Evolutionary conservation across 2,329 filamentous ascomycete species (phyloP), one percentile per base, ranked within the genome.

Genomic region (Fusarium robinianum): DNA sequence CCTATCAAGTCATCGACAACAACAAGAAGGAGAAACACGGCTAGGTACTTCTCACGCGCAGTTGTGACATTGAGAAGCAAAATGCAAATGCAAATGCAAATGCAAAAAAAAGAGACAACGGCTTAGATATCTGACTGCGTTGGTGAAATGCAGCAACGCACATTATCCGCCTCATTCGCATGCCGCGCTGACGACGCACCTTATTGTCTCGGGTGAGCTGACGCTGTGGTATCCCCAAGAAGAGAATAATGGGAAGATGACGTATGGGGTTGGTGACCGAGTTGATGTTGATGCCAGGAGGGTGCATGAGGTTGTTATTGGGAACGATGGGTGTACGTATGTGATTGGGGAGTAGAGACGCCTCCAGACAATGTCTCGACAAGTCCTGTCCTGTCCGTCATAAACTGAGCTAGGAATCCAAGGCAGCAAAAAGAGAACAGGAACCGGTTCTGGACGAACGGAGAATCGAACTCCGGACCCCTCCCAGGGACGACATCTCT

Each of bases 101-200:
- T n/a, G n/a, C n/a, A n/a, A n/a, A n/a, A n/a, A n/a, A n/a, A n/a
- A n/a, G n/a, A n/a, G n/a, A n/a, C n/a, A n/a, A n/a, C n/a, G n/a
- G n/a, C n/a, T n/a, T n/a, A n/a, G n/a, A n/a, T n/a, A n/a, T n/a
- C n/a, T n/a, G n/a, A n/a, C n/a, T n/a, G n/a, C n/a, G n/a, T n/a
- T n/a, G n/a, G n/a, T 40, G 17, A 30, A 25, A 25, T 44, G 21
- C 63, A 87, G 83, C 50, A 83, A 87, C 63, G 75, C 79, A 18
- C 73, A 89, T 66, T 89, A 89, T 63, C 72, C 73, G 26, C 85
- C 86, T 10, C 85, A 89, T 62, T 77, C 75, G 10, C 86, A 90
- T 62, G 57, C 67, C 15, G 78, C 76, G 23, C 69, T 83, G 31
- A 89, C 84, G 1, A 88, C 85, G 1, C 85, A 90, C 67, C 72